phyloP scores from a whole-genome alignment of 257 asterid genomes.

The Perilla frutescens region DNA sequence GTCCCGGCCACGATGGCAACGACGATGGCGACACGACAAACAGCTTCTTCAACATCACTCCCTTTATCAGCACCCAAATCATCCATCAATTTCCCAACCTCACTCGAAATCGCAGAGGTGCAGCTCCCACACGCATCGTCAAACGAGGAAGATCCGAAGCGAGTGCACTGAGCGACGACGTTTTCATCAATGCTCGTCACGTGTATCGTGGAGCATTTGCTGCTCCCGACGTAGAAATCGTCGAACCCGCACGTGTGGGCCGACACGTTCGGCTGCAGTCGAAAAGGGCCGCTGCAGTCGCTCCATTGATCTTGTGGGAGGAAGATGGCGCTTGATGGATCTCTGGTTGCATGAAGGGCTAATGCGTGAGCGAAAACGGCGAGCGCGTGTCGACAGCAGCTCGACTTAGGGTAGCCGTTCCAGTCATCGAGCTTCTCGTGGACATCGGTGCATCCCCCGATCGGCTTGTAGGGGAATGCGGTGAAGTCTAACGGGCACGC shows the following conservation, averaged over 20 bases:
- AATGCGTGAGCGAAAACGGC: constrained; percentile 49
- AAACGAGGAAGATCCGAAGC: constrained; percentile 45
- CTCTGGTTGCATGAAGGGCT: constrained; percentile 45
- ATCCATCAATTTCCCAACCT: constrained; percentile 31
- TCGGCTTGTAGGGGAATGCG: constrained; percentile 57
- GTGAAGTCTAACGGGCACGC: constrained; percentile 37
- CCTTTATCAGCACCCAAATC: not conserved
- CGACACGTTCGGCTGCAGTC: constrained; percentile 55
- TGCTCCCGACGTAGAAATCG: constrained; percentile 40
- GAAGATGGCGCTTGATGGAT: constrained; percentile 42
- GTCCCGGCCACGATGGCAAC: constrained; percentile 47
- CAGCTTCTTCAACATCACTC: constrained; percentile 39
- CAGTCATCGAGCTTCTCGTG: constrained; percentile 5
- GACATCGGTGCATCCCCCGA: constrained; percentile 55
- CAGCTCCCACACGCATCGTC: constrained; percentile 56
- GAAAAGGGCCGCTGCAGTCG: constrained; percentile 45
- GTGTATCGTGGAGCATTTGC: constrained; percentile 46
- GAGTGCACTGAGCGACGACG: constrained; percentile 45
- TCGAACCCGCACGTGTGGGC: constrained; percentile 51
- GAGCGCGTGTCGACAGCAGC: constrained; percentile 65
- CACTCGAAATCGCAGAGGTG: constrained; percentile 38
- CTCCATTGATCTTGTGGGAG: constrained; percentile 45
- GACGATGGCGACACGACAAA: constrained; percentile 53
- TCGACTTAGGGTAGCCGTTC: constrained; percentile 27
- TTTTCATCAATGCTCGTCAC: constrained; percentile 26